A percentile compares a stretch with the other conserved stretches of the same genome.
phyloP scores from a whole-genome alignment of 2,329 filamentous ascomycete genomes.

The Stachybotrys chlorohalonatus region DNA sequence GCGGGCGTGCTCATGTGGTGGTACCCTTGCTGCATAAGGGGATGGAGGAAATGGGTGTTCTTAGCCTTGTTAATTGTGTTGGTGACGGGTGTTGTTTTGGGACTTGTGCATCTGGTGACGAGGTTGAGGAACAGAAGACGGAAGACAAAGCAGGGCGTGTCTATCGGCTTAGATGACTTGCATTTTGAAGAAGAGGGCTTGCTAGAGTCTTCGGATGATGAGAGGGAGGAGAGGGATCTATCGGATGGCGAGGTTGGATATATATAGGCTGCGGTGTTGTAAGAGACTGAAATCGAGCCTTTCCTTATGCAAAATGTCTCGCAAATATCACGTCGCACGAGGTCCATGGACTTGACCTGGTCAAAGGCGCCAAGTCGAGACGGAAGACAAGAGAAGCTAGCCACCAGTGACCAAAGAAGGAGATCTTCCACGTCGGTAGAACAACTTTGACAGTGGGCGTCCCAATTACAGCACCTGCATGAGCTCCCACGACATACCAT shows the following conservation, averaged over 20 bases:
- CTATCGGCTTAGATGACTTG: conserved; percentile 26
- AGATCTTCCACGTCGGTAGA: too few relatives aligned
- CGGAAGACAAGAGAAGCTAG: too few relatives aligned
- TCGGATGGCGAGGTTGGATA: neutral
- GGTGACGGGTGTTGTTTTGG: conserved; percentile 4
- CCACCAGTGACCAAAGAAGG: too few relatives aligned
- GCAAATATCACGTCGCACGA: too few relatives aligned
- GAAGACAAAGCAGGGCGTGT: conserved; percentile 9
- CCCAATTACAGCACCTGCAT: too few relatives aligned
- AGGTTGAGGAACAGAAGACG: conserved; percentile 5
- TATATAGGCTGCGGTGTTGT: too few relatives aligned
- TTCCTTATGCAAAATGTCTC: too few relatives aligned
- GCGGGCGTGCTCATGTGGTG: conserved; percentile 16
- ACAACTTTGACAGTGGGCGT: too few relatives aligned
- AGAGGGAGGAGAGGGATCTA: neutral
- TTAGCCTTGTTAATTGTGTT: conserved; percentile 7
- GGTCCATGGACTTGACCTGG: too few relatives aligned
- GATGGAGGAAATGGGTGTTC: conserved; percentile 22
- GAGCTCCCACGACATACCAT: too few relatives aligned
- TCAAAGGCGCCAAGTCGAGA: too few relatives aligned
- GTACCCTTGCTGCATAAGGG: conserved; percentile 24
- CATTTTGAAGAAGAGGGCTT: conserved; percentile 10
- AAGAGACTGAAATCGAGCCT: too few relatives aligned
- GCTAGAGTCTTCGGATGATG: conserved; percentile 8
- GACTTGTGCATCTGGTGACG: conserved; percentile 4